Evolutionary conservation across 2,329 filamentous ascomycete genomes (phyloP), one percentile per base, ranked within the genome.

Genomic region (Neurospora sp.): DNA sequence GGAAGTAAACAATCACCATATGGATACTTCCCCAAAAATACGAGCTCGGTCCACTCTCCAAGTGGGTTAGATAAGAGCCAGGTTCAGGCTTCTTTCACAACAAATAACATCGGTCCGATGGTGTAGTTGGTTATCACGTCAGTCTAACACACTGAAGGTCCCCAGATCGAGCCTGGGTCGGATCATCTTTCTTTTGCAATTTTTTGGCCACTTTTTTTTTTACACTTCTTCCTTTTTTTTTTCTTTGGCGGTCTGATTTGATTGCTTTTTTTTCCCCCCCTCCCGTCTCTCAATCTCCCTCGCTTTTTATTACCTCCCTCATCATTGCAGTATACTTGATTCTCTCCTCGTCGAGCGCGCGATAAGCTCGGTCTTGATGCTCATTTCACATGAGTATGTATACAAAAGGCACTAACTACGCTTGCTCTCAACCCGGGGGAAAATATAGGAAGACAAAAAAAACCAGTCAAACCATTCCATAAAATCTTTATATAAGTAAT

Each of bases 61-160:
- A 8, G 8, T 11, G 2, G 3, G 19, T 19, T 52, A 19, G 43
- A 52, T 52, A 52, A 12, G 4, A 23, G 0, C 4, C 5, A 23
- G 3, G 2, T 52, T 11, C 4, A 6, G 23, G 4, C 10, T 52
- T 2, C 11, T 23, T 23, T 12, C 17, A 19, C 23, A 57, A 62
- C 40, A n/a, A 41, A 33, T 10, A 17, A 62, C 23, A 33, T 15
- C 12, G 74, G 74, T 74, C 69, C 71, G 71, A 73, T 78, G 76
- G 76, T 77, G 77, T 77, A 78, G 81, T 82, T 82, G 81, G 80
- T 82, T 82, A 82, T 82, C 81, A 82, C 81, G 78, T 82, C 80
- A 82, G 81, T 82, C 80, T 82, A 83, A 83, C 80, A 78, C 76
- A 76, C 75, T 77, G 75, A 78, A 78, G 76, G 76, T 77, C 75